Evolutionary conservation across 148 eudicot genomes (phyloP), one percentile per base, ranked within the genome.

Genomic region (Silene uniflora): DNA sequence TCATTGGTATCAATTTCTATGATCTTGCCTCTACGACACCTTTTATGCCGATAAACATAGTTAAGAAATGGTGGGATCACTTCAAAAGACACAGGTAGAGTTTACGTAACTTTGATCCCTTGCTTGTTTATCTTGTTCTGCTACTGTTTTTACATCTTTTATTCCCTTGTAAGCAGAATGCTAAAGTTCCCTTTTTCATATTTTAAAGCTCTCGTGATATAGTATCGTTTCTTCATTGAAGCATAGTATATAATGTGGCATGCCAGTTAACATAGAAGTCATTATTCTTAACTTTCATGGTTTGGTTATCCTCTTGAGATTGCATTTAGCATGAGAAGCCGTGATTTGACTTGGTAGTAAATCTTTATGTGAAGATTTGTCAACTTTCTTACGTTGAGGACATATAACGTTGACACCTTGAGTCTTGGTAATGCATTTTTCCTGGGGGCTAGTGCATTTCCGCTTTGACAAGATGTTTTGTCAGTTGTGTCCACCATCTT

Each of bases 1-100:
- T 56, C 60, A 56, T 56, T 18, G 60, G 60, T 56, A 56, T 56
- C 60, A 56, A 56, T 56, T 56, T 56, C 60, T 56, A 56, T 56
- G 16, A 56, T 10, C 12, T 56, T 56, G 60, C 16, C 60, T 56
- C 19, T 18, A 14, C 4, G 4, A 12, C 19, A 56, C 60, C 60
- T 10, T 56, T 56, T 56, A 56, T 56, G 60, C 60, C 60, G 19
- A 56, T 56, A 56, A 56, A 56, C 60, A 56, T 56, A 56, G 60
- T 56, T 9, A 56, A 56, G 60, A 56, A 56, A 56, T 56, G 60
- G 60, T 56, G 60, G 60, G 60, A 56, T 56, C 60, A 56, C 60
- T 56, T 7, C 60, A 56, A 56, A 56, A 56, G 60, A 56, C 60
- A 56, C 5, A 56, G 60, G 60, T 56, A 56, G 19, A 56, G 60